Evolutionary conservation across 2,329 filamentous ascomycete genomes (phyloP).

Genomic region (Aspergillus ibericus): DNA sequence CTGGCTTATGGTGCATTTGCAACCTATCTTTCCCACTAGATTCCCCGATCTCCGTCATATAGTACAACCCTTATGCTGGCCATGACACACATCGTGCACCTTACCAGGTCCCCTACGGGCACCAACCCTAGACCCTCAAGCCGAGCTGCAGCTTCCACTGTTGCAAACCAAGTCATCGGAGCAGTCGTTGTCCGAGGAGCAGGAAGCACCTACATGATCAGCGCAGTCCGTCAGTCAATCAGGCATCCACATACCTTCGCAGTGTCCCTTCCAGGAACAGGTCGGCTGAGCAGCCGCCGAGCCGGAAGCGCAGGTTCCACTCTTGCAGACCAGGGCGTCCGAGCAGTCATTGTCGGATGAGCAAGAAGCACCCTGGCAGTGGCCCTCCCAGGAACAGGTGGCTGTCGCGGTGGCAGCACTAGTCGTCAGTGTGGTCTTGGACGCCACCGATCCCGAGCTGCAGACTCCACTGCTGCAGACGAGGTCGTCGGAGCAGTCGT

Average conservation of each 20-base stretch:
- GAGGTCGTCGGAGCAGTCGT: too few relatives aligned
- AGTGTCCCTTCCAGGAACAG: conserved; percentile 24
- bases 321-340: too few relatives aligned
- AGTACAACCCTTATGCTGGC: too few relatives aligned
- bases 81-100: too few relatives aligned
- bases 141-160: conserved; percentile 5
- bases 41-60: too few relatives aligned
- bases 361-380: conserved; percentile 20
- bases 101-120: too few relatives aligned
- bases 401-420: neutral
- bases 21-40: too few relatives aligned
- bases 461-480: too few relatives aligned
- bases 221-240: conserved; percentile 12
- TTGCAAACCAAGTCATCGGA: conserved; percentile 14
- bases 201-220: conserved; percentile 13
- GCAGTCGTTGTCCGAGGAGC: conserved; percentile 16
- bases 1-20: neutral
- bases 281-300: neutral
- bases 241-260: conserved; percentile 21
- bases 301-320: neutral
- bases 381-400: conserved; percentile 20
- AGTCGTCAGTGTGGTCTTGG: neutral
- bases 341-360: too few relatives aligned
- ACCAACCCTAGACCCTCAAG: neutral
- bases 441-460: neutral